Conservation (phyloP, 2,329 filamentous ascomycete genomes). For the Harringtonia aguacate region DNA sequence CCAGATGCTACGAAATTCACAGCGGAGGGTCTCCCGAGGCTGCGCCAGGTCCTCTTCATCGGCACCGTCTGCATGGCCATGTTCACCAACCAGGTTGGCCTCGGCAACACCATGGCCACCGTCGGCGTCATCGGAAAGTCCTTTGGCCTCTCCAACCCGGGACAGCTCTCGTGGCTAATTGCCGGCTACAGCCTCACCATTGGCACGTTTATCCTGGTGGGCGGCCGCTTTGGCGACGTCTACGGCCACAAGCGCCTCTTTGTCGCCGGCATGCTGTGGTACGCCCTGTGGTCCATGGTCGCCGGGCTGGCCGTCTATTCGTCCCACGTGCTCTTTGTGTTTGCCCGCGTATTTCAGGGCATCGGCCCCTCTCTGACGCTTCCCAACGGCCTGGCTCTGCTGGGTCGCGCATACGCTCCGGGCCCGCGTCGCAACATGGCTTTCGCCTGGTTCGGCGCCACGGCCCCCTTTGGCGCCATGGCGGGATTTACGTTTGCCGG, state of each 20-base stretch:
- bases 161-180: constrained; percentile 46
- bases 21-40: no score
- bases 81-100: no score
- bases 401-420: constrained; percentile 45
- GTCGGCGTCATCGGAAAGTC: constrained; percentile 6
- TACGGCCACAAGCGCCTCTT: constrained; percentile 51
- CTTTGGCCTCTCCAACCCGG: constrained; percentile 20
- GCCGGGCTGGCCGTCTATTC: constrained; percentile 37
- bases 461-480: constrained; percentile 32
- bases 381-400: constrained; percentile 53
- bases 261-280: constrained; percentile 48
- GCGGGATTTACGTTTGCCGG: constrained; percentile 18
- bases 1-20: no score
- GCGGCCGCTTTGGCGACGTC: constrained; percentile 49
- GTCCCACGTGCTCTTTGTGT: constrained; percentile 37
- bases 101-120: no score
- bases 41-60: no score
- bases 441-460: constrained; percentile 40
- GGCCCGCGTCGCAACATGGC: constrained; percentile 49
- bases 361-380: constrained; percentile 52
- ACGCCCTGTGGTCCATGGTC: constrained; percentile 56
- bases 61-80: no score
- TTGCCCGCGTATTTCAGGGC: constrained; percentile 44
- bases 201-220: constrained; percentile 44
- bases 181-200: constrained; percentile 22